phyloP scores from a whole-genome alignment of 2,329 filamentous ascomycete genomes.

The Alternaria incomplexa region DNA sequence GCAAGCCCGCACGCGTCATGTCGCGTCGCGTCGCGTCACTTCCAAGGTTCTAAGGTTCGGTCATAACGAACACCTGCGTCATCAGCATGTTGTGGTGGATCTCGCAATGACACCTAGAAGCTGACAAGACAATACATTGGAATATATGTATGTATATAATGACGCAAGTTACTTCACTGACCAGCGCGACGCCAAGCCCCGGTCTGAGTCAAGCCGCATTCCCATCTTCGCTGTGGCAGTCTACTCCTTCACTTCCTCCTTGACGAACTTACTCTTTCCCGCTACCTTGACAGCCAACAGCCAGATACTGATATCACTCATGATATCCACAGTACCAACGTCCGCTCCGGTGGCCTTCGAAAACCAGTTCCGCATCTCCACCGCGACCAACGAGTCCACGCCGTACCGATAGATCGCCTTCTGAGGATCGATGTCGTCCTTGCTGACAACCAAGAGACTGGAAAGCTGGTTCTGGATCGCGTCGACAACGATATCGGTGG shows the following conservation, averaged over 20 bases:
- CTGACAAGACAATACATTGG: background rate
- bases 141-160: background rate
- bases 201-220: background rate
- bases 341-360: conserved; percentile 16
- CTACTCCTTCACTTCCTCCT: conserved; percentile 7
- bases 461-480: conserved; percentile 21
- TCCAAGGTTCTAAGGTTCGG: background rate
- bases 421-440: conserved; percentile 29
- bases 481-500: conserved; percentile 15
- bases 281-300: conserved; percentile 15
- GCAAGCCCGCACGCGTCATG: background rate
- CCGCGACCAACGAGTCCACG: conserved; percentile 33
- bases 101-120: background rate
- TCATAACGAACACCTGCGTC: background rate
- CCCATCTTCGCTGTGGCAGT: background rate
- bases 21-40: background rate
- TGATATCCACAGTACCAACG: conserved; percentile 15
- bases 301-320: conserved; percentile 17
- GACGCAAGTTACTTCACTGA: background rate
- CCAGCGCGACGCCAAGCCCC: background rate
- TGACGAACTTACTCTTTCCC: conserved; percentile 16
- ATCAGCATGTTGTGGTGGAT: background rate
- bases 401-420: conserved; percentile 33
- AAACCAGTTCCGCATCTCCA: conserved; percentile 34
- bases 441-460: conserved; percentile 11